A percentile compares a stretch with the other conserved stretches of the same genome.
Evolutionary conservation across 306 rosid genomes (phyloP).

Genomic region (Vigna unguiculata): DNA sequence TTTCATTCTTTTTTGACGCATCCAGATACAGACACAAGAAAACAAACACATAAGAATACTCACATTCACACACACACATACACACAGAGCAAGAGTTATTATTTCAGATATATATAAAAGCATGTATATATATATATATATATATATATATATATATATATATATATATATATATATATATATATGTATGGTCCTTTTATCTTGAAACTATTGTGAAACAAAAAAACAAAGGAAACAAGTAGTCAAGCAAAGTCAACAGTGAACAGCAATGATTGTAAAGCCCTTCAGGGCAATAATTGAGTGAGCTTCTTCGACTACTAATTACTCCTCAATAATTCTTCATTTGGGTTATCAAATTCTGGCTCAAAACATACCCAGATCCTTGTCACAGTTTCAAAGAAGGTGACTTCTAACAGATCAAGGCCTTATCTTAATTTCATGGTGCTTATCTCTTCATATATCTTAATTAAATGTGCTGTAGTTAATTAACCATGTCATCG

Average conservation of each 20-base stretch:
- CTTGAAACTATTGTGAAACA: constrained; percentile 35
- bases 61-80: not conserved
- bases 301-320: constrained; percentile 54
- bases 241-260: constrained; percentile 66
- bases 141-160: too few species aligned
- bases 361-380: constrained; percentile 35
- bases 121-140: too few species aligned
- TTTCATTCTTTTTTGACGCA: constrained; percentile 4
- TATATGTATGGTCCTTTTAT: constrained; percentile 28
- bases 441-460: constrained; percentile 4
- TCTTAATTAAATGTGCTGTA: constrained; percentile 20
- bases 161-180: too few species aligned
- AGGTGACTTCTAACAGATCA: constrained; percentile 22
- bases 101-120: constrained; percentile 1
- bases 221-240: constrained; percentile 32
- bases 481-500: constrained; percentile 24
- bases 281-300: constrained; percentile 71
- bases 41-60: constrained; percentile 21
- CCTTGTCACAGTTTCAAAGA: constrained; percentile 34
- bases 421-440: constrained; percentile 34
- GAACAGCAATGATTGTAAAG: constrained; percentile 63
- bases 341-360: constrained; percentile 30
- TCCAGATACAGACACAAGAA: constrained; percentile 18
- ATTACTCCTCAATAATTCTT: constrained; percentile 64
- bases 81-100: not conserved